A percentile compares a stretch with the other conserved stretches of the same genome.
These are phyloP conservation scores for Cornus kousa DNA, from an alignment of 148 eudicot genomes.

Conservation along the genomic window DNA sequence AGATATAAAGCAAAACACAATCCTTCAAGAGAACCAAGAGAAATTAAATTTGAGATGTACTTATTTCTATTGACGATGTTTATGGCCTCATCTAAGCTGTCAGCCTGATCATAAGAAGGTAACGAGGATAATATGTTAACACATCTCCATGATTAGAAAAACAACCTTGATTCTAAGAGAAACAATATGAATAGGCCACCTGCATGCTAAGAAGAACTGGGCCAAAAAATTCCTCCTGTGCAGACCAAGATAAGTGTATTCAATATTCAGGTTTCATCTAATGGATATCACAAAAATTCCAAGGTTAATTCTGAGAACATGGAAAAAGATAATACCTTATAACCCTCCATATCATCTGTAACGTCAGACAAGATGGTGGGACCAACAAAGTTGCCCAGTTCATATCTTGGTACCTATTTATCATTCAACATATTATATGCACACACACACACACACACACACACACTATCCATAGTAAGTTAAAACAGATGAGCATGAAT, in stretches of 20 bases:
- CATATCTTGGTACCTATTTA: constrained; percentile 58
- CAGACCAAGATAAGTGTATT: constrained; percentile 8
- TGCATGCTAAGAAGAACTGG: constrained; percentile 78
- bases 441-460: neutral
- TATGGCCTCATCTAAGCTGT: constrained; percentile 66
- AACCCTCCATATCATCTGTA: constrained; percentile 58
- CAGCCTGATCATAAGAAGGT: constrained; percentile 35
- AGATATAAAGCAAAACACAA: constrained; percentile 1
- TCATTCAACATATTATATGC: neutral
- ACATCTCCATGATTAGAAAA: neutral
- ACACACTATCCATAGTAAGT: neutral
- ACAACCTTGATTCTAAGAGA: neutral
- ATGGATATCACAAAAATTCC: constrained; percentile 2
- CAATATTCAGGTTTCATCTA: constrained; percentile 10
- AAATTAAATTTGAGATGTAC: constrained; percentile 20
- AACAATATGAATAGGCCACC: constrained; percentile 25
- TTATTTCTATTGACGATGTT: constrained; percentile 51
- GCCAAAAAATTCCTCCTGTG: constrained; percentile 64
- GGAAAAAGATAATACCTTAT: constrained; percentile 32
- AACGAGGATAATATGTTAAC: neutral
- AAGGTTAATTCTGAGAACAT: neutral
- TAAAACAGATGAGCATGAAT: constrained; percentile 2
- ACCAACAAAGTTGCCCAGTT: constrained; percentile 69
- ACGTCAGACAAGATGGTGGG: constrained; percentile 64
- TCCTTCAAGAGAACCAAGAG: neutral